A percentile compares a stretch with the other conserved stretches of the same genome.
Evolutionary conservation across 148 eudicot genomes (phyloP).

Genomic region (Rhododendron ovatum): DNA sequence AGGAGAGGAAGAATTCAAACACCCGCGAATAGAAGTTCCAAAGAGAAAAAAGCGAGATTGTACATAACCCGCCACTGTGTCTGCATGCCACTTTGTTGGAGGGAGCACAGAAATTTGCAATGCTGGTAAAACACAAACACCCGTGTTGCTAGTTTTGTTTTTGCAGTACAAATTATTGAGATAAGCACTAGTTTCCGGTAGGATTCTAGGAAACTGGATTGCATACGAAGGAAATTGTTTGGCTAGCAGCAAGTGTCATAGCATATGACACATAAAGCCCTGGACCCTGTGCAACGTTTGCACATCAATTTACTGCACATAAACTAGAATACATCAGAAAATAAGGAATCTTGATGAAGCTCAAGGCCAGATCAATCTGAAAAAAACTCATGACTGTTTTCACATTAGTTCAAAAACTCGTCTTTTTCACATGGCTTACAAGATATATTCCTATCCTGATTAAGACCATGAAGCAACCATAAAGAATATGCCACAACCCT

Average conservation of each 20-base stretch:
- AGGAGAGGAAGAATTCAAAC: background rate
- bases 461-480: background rate
- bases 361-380: background rate
- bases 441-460: background rate
- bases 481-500: background rate
- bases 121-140: constrained; percentile 4
- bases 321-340: background rate
- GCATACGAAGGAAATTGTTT: background rate
- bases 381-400: background rate
- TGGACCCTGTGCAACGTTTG: background rate
- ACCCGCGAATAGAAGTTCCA: background rate
- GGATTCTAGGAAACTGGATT: background rate
- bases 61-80: background rate
- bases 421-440: background rate
- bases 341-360: background rate
- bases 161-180: background rate
- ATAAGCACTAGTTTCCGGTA: background rate
- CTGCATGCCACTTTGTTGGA: constrained; percentile 9
- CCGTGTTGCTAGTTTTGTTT: background rate
- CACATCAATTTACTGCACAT: background rate
- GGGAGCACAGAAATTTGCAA: background rate
- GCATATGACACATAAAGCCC: background rate
- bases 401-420: background rate
- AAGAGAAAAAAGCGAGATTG: background rate
- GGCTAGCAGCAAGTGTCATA: background rate